A percentile compares a stretch with the other conserved stretches of the same genome.
Evolutionary conservation across 225 moss, liverwort and hornwort genomes (phyloP).

Genomic region (Sphagnum contortum): DNA sequence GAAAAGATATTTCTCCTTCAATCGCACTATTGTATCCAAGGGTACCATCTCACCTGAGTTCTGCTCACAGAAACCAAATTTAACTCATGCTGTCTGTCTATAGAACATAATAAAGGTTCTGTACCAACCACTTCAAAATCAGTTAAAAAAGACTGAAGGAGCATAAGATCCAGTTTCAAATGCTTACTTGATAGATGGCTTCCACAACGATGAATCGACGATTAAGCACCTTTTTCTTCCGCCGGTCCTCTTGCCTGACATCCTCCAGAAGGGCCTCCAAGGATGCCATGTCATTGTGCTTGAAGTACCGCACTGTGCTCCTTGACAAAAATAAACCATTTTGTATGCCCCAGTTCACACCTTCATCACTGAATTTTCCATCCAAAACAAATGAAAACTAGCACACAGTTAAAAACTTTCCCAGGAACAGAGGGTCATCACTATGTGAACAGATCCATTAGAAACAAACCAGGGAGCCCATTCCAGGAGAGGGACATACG

Average conservation of each 20-base stretch:
- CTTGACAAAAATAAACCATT: conserved; percentile 83
- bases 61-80: conserved; percentile 30
- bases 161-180: too few relatives aligned
- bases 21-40: conserved; percentile 62
- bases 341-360: conserved; percentile 91
- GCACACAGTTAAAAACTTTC: too few relatives aligned
- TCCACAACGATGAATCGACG: conserved; percentile 94
- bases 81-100: too few relatives aligned
- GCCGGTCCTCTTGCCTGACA: conserved; percentile 75
- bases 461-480: too few relatives aligned
- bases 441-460: too few relatives aligned
- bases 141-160: too few relatives aligned
- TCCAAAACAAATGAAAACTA: too few relatives aligned
- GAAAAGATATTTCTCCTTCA: conserved; percentile 91
- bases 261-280: conserved; percentile 61
- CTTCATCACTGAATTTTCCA: conserved; percentile 63
- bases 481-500: conserved; percentile 30
- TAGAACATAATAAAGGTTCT: too few relatives aligned
- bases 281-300: conserved; percentile 90
- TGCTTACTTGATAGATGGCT: conserved; percentile 76
- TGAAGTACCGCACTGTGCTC: conserved; percentile 75
- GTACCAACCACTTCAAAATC: too few relatives aligned
- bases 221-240: conserved; percentile 76
- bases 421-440: too few relatives aligned
- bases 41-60: conserved; percentile 84